Conservation (phyloP, 1,284 basidiomycete species). For the Apiotrichum gracile region DNA sequence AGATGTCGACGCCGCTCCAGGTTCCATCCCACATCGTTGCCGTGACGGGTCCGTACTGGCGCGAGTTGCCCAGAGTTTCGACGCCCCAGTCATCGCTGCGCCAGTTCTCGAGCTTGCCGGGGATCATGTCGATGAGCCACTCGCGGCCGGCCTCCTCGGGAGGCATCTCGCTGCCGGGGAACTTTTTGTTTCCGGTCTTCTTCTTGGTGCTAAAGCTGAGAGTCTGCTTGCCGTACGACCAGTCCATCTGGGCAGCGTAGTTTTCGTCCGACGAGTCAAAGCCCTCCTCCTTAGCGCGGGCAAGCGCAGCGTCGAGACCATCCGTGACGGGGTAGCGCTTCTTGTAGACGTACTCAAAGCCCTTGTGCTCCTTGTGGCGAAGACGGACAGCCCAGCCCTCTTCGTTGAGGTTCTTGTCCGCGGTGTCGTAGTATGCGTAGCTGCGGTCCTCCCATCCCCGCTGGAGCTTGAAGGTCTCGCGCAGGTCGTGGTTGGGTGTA, state of each 20-base stretch:
- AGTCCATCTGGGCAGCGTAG: slow-evolving; percentile 8
- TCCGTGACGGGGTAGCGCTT: slow-evolving; percentile 2
- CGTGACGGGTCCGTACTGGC: slow-evolving; percentile 5
- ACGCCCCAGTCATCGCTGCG: no score
- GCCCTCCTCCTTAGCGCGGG: slow-evolving; percentile 2
- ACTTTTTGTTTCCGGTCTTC: background rate
- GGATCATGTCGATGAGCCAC: background rate
- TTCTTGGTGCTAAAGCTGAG: slow-evolving; percentile 1
- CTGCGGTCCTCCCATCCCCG: background rate
- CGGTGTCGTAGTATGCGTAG: slow-evolving; percentile 8
- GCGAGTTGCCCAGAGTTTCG: background rate
- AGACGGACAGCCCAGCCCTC: slow-evolving; percentile 6
- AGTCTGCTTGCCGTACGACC: slow-evolving; percentile 6
- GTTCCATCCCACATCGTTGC: background rate
- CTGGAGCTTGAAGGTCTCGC: background rate
- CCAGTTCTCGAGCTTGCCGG: background rate
- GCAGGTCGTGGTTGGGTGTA: background rate
- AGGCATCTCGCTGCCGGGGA: background rate
- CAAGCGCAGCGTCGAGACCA: background rate
- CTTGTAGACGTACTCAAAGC: slow-evolving; percentile 7
- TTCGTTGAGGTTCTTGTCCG: background rate
- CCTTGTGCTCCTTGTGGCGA: slow-evolving; percentile 3
- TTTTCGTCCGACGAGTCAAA: slow-evolving; percentile 1
- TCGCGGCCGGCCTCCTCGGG: background rate
- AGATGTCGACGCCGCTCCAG: background rate